These are phyloP conservation scores for Lactifluus piperatus DNA, from an alignment of 768 basidiomycete species.

Conservation along the genomic window DNA sequence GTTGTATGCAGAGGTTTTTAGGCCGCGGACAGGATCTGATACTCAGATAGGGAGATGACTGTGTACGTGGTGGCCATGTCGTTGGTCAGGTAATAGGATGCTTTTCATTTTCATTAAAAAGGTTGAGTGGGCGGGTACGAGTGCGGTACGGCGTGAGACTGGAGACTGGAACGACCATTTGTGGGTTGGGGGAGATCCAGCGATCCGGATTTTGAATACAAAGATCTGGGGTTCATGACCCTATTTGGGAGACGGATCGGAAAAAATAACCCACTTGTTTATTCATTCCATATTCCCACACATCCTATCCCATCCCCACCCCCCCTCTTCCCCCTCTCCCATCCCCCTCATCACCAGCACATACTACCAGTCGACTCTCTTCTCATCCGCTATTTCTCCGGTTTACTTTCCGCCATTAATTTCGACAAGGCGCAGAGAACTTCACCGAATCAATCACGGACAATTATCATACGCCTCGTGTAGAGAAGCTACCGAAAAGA, in stretches of 20 bases:
- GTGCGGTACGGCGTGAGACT: too few species aligned
- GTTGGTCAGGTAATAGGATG: too few species aligned
- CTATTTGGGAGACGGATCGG: not conserved
- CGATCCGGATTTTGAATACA: conserved; percentile 13
- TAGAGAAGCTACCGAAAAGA: conserved; percentile 3
- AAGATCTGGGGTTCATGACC: conserved; percentile 17
- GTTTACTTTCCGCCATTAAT: not conserved
- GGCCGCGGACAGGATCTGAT: not conserved
- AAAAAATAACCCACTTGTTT: not conserved
- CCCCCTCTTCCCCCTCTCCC: too few species aligned
- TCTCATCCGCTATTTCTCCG: not conserved
- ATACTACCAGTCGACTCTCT: not conserved
- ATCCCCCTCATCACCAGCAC: too few species aligned
- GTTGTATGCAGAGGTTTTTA: not conserved
- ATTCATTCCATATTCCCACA: not conserved
- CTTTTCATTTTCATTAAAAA: too few species aligned
- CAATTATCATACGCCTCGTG: conserved; percentile 5
- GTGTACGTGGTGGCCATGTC: too few species aligned
- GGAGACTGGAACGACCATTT: too few species aligned
- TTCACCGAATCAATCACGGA: not conserved
- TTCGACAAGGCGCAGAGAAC: conserved; percentile 9
- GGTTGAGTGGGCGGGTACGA: too few species aligned
- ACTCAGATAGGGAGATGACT: too few species aligned
- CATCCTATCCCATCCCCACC: too few species aligned
- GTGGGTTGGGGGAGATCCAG: conserved; percentile 1